phyloP scores from a whole-genome alignment of 2,329 filamentous ascomycete species.

The Boeremia lycopersici region DNA sequence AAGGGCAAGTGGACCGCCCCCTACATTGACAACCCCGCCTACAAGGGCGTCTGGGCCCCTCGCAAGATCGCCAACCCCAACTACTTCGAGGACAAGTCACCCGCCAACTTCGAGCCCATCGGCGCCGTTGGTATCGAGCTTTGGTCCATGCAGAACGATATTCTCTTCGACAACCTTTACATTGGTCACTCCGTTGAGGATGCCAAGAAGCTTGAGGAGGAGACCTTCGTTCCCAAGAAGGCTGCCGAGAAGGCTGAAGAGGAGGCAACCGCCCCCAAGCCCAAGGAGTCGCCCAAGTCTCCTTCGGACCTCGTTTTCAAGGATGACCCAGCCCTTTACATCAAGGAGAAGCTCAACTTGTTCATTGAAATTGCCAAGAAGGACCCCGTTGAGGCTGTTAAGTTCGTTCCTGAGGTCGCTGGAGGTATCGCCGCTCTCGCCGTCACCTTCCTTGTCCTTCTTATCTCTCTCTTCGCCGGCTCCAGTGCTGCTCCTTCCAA shows the following conservation, averaged over 20 bases:
- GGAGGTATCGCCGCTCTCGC: conserved; percentile 75
- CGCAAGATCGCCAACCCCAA: conserved; percentile 96
- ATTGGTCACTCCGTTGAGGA: conserved; percentile 96
- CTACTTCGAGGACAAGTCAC: conserved; percentile 97
- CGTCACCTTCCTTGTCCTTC: conserved; percentile 71
- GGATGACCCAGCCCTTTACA: conserved; percentile 85
- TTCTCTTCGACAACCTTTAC: conserved; percentile 99
- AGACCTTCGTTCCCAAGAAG: conserved; percentile 91
- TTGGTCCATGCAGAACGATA: conserved; percentile 99
- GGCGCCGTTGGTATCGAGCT: conserved; percentile 98
- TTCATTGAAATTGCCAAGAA: conserved; percentile 85
- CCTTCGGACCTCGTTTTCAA: conserved; percentile 82
- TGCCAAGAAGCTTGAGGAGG: conserved; percentile 83
- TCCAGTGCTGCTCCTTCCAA: conserved; percentile 67
- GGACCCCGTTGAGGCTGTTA: conserved; percentile 82
- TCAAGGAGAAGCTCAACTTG: conserved; percentile 91
- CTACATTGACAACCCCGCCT: conserved; percentile 93
- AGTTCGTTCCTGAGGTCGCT: conserved; percentile 90
- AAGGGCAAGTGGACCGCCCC: conserved; percentile 99
- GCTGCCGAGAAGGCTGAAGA: conserved; percentile 80
- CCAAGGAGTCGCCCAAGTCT: conserved; percentile 67
- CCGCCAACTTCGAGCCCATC: conserved; percentile 96
- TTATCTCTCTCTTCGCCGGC: conserved; percentile 71
- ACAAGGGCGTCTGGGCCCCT: conserved; percentile 95
- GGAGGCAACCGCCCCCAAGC: conserved; percentile 79